Percentiles rank a stretch among this genome's conserved stretches.
phyloP scores from a whole-genome alignment of 2,329 filamentous ascomycete species.

The Claviceps sorghi region DNA sequence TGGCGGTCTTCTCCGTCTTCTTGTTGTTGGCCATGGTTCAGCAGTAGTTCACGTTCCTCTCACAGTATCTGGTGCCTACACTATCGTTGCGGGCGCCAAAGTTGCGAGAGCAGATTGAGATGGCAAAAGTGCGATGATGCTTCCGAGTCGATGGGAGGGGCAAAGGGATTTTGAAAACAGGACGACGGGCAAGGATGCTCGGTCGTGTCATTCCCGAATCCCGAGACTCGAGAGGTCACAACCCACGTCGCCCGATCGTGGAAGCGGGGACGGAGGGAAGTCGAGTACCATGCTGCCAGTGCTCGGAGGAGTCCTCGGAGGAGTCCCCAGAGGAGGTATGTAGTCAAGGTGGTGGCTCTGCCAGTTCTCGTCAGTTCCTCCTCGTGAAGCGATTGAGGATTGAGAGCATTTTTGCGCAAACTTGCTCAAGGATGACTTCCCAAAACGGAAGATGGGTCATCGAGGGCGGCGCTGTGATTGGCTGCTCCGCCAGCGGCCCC shows the following conservation, averaged over 20 bases:
- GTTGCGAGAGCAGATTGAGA: neutral
- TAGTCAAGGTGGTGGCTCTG: neutral
- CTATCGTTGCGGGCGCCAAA: no score
- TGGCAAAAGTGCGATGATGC: neutral
- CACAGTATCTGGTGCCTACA: no score
- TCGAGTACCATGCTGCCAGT: no score
- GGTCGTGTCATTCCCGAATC: neutral
- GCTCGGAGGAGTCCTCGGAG: no score
- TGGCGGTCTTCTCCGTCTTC: no score
- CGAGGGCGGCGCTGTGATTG: slow-evolving; percentile 15
- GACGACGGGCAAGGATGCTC: neutral
- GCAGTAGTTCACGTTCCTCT: no score
- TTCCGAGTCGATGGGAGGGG: neutral
- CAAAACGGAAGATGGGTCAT: slow-evolving; percentile 11
- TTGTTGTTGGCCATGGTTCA: no score
- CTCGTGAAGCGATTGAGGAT: slow-evolving; percentile 7
- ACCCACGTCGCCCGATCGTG: no score
- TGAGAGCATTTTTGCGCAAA: slow-evolving; percentile 20
- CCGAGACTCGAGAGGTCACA: no score
- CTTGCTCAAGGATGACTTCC: slow-evolving; percentile 19
- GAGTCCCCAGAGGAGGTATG: no score
- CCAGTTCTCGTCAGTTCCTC: neutral
- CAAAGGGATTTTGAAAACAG: neutral
- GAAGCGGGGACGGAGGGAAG: no score
- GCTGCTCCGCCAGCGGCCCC: slow-evolving; percentile 4